Conservation (phyloP, 495 filamentous ascomycete species). For the Penicillium macrosclerotiorum region DNA sequence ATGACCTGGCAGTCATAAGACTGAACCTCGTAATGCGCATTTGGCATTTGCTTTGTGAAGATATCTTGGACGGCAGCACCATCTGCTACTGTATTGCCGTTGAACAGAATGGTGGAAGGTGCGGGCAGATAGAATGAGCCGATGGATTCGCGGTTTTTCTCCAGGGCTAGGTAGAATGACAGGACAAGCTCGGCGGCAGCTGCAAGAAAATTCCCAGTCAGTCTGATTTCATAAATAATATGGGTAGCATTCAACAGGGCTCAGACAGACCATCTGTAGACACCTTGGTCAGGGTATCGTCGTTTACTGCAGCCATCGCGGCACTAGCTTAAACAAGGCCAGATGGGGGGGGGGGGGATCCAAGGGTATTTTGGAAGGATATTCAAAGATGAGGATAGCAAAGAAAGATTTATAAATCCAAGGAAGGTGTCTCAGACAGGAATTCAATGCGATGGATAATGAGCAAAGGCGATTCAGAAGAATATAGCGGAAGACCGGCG, state of each 20-base stretch:
- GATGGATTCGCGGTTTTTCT: conserved; percentile 51
- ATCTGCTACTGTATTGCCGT: conserved; percentile 58
- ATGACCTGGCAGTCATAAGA: conserved; percentile 71
- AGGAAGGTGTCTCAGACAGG: no score
- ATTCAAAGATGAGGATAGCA: no score
- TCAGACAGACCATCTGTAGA: conserved; percentile 46
- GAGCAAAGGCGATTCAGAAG: no score
- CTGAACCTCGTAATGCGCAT: conserved; percentile 60
- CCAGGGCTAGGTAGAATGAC: conserved; percentile 53
- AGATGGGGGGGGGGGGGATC: no score
- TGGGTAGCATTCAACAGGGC: not conserved
- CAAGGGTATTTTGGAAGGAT: no score
- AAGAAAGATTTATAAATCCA: no score
- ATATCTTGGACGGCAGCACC: conserved; percentile 57
- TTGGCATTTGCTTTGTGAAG: conserved; percentile 61
- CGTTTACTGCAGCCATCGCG: conserved; percentile 39
- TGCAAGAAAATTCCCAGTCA: conserved; percentile 15
- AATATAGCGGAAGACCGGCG: no score
- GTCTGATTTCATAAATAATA: not conserved
- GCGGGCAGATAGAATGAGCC: conserved; percentile 56
- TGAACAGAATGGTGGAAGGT: conserved; percentile 59
- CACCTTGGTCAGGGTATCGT: conserved; percentile 45
- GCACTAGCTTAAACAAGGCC: no score
- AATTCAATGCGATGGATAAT: no score
- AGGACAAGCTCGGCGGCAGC: conserved; percentile 53